Conservation (phyloP, 345 rosid genomes). For the Odontarrhena argentea region DNA sequence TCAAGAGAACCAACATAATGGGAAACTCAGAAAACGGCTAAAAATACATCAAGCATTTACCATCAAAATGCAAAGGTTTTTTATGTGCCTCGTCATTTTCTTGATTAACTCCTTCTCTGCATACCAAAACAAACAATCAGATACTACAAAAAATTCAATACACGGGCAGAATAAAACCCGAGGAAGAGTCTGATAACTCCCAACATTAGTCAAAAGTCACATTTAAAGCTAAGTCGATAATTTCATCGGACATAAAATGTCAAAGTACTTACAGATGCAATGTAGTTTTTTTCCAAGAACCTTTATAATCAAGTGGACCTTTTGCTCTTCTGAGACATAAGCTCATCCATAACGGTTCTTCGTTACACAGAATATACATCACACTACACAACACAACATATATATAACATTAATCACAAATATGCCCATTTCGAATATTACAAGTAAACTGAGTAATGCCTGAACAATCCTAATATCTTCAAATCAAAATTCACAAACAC, state of each 20-base stretch:
- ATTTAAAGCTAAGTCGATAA: neutral
- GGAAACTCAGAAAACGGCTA: neutral
- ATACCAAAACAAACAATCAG: slow-evolving; percentile 24
- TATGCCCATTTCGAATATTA: neutral
- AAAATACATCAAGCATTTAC: slow-evolving; percentile 40
- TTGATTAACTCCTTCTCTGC: slow-evolving; percentile 63
- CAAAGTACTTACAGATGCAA: slow-evolving; percentile 55
- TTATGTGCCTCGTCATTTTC: slow-evolving; percentile 43
- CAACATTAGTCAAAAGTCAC: slow-evolving; percentile 10
- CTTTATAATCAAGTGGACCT: slow-evolving; percentile 64
- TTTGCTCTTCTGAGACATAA: slow-evolving; percentile 56
- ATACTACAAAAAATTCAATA: neutral
- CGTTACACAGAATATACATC: slow-evolving; percentile 82
- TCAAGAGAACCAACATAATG: slow-evolving; percentile 12
- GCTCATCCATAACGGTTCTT: slow-evolving; percentile 94
- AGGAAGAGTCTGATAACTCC: neutral
- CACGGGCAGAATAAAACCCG: neutral
- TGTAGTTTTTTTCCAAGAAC: slow-evolving; percentile 87
- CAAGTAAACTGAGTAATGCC: neutral
- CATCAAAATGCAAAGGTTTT: slow-evolving; percentile 64
- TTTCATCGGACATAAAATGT: neutral
- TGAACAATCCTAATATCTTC: neutral
- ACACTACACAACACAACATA: slow-evolving; percentile 51
- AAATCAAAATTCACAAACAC: neutral
- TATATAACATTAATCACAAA: neutral